Evolutionary conservation across 257 asterid species (phyloP).

Genomic region (Penstemon newberryi): DNA sequence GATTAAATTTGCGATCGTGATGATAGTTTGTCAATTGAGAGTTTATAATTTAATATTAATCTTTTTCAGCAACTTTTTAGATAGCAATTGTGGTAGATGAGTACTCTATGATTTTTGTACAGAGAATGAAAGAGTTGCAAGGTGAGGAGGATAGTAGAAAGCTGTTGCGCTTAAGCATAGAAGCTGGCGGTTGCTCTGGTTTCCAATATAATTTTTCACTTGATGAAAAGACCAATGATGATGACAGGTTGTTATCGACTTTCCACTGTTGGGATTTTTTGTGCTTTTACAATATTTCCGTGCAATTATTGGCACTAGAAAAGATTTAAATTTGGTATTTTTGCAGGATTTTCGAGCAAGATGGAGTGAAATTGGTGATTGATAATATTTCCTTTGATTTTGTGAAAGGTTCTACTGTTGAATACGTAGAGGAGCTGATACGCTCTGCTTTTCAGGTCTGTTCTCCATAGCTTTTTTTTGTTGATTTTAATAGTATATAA

Average conservation of each 20-base stretch:
- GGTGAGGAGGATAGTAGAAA: slow-evolving; percentile 59
- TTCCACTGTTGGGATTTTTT: slow-evolving; percentile 5
- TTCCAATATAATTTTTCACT: slow-evolving; percentile 87
- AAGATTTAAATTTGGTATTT: background rate
- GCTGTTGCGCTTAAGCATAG: slow-evolving; percentile 86
- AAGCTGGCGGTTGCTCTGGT: slow-evolving; percentile 98
- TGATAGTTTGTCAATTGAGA: background rate
- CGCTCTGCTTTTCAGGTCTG: slow-evolving; percentile 97
- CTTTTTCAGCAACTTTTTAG: background rate
- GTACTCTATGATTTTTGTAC: background rate
- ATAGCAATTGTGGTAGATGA: background rate
- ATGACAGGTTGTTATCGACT: slow-evolving; percentile 64
- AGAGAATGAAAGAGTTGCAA: slow-evolving; percentile 91
- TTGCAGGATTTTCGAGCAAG: slow-evolving; percentile 78
- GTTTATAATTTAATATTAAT: background rate
- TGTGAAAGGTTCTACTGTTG: slow-evolving; percentile 90
- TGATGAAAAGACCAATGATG: slow-evolving; percentile 64
- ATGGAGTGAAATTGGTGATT: slow-evolving; percentile 88
- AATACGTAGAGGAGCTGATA: slow-evolving; percentile 91
- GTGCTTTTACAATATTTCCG: background rate
- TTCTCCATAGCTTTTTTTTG: background rate
- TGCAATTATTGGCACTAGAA: background rate
- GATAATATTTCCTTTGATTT: slow-evolving; percentile 81
- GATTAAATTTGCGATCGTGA: too few species aligned
- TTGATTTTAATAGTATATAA: background rate